Conservation (phyloP, 148 eudicot genomes). For the Diospyros kaki region DNA sequence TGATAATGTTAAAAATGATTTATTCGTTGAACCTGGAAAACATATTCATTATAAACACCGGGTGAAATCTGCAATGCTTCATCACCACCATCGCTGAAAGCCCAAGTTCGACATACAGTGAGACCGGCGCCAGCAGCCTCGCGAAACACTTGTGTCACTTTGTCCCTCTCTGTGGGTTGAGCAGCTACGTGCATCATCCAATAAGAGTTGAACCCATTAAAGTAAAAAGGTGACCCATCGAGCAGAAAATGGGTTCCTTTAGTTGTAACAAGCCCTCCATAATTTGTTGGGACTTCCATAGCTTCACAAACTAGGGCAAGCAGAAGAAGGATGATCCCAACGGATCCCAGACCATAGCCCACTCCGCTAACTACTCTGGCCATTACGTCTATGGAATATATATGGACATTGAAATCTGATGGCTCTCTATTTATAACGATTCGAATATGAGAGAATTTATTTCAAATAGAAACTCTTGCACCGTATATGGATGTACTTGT, state of each 20-base stretch:
- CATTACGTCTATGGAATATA: too few relatives aligned
- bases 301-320: too few relatives aligned
- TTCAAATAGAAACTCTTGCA: too few relatives aligned
- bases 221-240: conserved; percentile 66
- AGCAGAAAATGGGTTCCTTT: conserved; percentile 77
- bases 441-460: too few relatives aligned
- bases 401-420: too few relatives aligned
- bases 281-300: too few relatives aligned
- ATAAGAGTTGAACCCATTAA: conserved; percentile 97
- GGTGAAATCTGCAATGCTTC: conserved; percentile 93
- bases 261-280: too few relatives aligned
- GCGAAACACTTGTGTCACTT: conserved; percentile 54
- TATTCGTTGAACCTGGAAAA: conserved; percentile 51
- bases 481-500: too few relatives aligned
- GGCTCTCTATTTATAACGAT: too few relatives aligned
- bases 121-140: conserved; percentile 89
- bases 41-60: conserved; percentile 68
- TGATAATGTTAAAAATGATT: not conserved
- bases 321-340: too few relatives aligned
- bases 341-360: too few relatives aligned
- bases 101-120: conserved; percentile 95
- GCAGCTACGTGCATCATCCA: conserved; percentile 97
- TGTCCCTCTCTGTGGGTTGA: conserved; percentile 41
- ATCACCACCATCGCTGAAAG: conserved; percentile 82
- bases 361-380: too few relatives aligned